Evolutionary conservation across 2,329 filamentous ascomycete genomes (phyloP).

Genomic region (Myriosclerotinia duriaeana): DNA sequence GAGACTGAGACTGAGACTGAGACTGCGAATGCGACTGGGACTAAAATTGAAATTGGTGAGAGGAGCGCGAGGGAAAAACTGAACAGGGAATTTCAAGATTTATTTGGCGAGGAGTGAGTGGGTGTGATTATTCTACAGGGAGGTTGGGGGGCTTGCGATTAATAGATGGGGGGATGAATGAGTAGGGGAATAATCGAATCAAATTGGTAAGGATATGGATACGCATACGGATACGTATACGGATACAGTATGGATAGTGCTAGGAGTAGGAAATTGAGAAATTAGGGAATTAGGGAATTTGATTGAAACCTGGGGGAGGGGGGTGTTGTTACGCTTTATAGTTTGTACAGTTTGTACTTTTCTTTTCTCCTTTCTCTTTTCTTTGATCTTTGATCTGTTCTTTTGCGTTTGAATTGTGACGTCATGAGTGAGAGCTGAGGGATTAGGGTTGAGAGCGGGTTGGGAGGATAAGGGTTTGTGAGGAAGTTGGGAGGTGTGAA

Average conservation of each 20-base stretch:
- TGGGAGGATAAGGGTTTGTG: too few species aligned
- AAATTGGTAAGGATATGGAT: not conserved
- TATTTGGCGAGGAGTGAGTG: conserved; percentile 31
- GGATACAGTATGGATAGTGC: not conserved
- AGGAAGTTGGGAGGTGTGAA: too few species aligned
- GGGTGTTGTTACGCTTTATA: not conserved
- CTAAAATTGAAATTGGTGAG: conserved; percentile 8
- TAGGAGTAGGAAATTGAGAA: not conserved
- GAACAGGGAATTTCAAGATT: conserved; percentile 31
- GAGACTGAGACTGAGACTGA: not conserved
- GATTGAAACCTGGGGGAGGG: not conserved
- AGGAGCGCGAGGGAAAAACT: conserved; percentile 29
- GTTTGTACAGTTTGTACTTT: too few species aligned
- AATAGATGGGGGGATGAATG: not conserved
- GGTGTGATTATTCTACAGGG: not conserved
- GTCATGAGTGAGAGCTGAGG: too few species aligned
- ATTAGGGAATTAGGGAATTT: not conserved
- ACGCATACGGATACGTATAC: not conserved
- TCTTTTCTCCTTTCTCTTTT: not conserved
- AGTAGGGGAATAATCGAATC: not conserved
- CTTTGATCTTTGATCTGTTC: not conserved
- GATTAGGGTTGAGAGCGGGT: too few species aligned
- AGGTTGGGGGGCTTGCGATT: not conserved
- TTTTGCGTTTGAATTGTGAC: too few species aligned
- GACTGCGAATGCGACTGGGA: not conserved